Evolutionary conservation across 192 early-diverging fungal species (phyloP).

Genomic region (Coemansia sp.): DNA sequence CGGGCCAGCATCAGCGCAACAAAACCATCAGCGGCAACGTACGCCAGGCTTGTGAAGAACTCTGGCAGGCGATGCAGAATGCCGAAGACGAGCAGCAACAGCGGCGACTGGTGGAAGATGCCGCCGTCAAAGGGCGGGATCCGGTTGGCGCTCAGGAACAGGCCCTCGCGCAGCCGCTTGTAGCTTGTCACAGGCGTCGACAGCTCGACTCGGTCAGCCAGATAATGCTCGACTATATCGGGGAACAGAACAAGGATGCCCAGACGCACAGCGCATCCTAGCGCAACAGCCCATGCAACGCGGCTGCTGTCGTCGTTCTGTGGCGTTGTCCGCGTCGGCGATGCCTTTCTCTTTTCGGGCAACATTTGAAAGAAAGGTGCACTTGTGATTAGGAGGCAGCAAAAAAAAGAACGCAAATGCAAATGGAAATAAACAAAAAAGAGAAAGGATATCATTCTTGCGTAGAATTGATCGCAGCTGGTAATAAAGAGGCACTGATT

Average conservation of each 20-base stretch:
- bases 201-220: conserved; percentile 71
- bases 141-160: conserved; percentile 72
- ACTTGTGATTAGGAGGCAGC: not conserved
- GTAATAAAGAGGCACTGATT: too few species aligned
- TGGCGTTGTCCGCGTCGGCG: not conserved
- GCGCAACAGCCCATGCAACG: conserved; percentile 15
- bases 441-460: not conserved
- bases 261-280: conserved; percentile 35
- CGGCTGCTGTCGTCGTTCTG: conserved; percentile 22
- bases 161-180: conserved; percentile 84
- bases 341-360: not conserved
- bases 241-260: conserved; percentile 54
- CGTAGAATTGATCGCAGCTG: too few species aligned
- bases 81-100: conserved; percentile 75
- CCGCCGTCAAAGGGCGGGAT: conserved; percentile 88
- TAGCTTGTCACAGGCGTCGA: conserved; percentile 87
- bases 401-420: not conserved
- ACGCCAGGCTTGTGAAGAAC: conserved; percentile 58
- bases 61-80: conserved; percentile 60
- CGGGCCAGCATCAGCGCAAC: too few species aligned
- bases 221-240: conserved; percentile 35
- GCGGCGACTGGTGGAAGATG: conserved; percentile 87
- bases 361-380: not conserved
- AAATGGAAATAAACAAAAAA: too few species aligned
- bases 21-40: conserved; percentile 65